These are phyloP conservation scores for Trichoderma afroharzianum DNA, from an alignment of 2,329 filamentous ascomycete species.

Conservation along the genomic window DNA sequence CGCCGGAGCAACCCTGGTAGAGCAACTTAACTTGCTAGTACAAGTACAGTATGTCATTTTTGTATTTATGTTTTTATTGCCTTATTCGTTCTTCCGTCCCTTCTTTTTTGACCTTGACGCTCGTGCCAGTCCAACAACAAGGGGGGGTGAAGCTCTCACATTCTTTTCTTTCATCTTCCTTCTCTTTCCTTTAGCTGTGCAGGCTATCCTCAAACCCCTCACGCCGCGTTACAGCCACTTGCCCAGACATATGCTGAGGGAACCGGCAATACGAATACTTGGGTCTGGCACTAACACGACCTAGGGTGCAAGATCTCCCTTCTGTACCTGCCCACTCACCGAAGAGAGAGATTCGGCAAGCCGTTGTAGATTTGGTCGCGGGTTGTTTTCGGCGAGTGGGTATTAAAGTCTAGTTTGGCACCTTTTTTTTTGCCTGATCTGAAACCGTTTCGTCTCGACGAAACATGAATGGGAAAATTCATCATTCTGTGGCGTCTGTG, in stretches of 20 bases:
- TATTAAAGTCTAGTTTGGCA: background rate
- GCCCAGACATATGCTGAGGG: background rate
- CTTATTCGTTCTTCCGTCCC: background rate
- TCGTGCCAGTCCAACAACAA: background rate
- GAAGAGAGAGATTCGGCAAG: background rate
- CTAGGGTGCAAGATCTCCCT: background rate
- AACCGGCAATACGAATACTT: background rate
- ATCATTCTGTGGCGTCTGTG: background rate
- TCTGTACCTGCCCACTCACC: background rate
- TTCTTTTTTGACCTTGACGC: background rate
- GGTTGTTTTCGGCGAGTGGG: background rate
- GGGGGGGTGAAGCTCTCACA: background rate
- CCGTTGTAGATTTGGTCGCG: background rate
- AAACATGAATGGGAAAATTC: background rate
- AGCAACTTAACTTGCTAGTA: background rate
- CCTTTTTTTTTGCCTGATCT: background rate
- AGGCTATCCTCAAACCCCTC: background rate
- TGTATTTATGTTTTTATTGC: background rate
- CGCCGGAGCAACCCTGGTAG: conserved; percentile 10
- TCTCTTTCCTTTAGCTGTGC: background rate
- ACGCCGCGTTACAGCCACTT: background rate
- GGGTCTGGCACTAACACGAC: background rate
- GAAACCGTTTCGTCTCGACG: background rate
- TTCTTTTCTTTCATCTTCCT: background rate
- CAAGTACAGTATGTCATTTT: background rate